Conservation (phyloP, 2,329 filamentous ascomycete genomes). For the Pseudopyricularia cyperi region DNA sequence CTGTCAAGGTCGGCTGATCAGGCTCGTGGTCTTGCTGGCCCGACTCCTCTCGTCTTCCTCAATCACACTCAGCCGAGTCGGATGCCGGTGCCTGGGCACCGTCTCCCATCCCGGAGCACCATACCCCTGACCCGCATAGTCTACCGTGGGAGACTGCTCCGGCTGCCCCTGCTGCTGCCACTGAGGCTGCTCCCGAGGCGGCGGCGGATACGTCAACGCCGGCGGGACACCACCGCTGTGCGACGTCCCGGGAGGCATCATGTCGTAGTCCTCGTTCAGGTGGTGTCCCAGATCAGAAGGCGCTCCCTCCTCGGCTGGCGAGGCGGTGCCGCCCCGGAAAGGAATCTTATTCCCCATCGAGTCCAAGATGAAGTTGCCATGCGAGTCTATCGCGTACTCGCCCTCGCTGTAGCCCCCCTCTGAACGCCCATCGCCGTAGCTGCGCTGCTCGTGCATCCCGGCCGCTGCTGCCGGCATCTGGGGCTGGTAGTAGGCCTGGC, state of each 20-base stretch:
- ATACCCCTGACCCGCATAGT: conserved; percentile 57
- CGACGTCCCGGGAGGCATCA: conserved; percentile 15
- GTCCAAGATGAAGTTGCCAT: conserved; percentile 49
- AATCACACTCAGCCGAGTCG: conserved; percentile 74
- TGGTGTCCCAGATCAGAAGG: conserved; percentile 29
- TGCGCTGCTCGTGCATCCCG: conserved; percentile 28
- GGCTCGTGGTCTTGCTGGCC: conserved; percentile 52
- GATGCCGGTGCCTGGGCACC: conserved; percentile 73
- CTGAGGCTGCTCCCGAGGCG: conserved; percentile 1
- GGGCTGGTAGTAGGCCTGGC: conserved; percentile 26
- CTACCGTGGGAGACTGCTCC: conserved; percentile 19
- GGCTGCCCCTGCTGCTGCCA: conserved; percentile 11
- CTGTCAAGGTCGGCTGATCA: conserved; percentile 33
- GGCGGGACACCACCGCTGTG: not conserved
- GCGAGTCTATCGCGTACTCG: conserved; percentile 54
- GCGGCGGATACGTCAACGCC: not conserved
- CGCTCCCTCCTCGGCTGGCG: conserved; percentile 19
- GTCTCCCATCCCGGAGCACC: conserved; percentile 60
- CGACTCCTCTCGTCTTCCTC: conserved; percentile 73
- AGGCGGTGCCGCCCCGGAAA: conserved; percentile 32
- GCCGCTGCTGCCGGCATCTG: conserved; percentile 25
- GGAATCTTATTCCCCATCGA: conserved; percentile 45
- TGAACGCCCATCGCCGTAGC: conserved; percentile 30
- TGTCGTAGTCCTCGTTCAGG: conserved; percentile 42
- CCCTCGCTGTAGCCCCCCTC: conserved; percentile 56